These are phyloP conservation scores for Tanacetum coccineum DNA, from an alignment of 129 eudicot genomes.

Conservation along the genomic window DNA sequence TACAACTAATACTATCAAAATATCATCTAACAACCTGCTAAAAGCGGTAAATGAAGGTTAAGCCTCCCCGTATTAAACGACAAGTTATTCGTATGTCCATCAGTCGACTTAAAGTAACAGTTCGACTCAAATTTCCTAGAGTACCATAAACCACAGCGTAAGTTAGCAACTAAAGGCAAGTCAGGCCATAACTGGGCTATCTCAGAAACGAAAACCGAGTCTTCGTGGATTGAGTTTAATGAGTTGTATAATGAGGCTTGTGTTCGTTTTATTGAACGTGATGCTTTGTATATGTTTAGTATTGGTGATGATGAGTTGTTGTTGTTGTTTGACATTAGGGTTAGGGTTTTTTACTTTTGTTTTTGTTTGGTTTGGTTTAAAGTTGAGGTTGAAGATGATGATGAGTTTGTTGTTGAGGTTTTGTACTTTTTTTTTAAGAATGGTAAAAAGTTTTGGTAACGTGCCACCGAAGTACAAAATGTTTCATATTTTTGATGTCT, in stretches of 20 bases:
- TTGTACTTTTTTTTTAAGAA: too few relatives aligned
- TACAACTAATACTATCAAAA: too few relatives aligned
- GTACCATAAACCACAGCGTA: conserved; percentile 96
- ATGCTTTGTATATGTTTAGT: conserved; percentile 72
- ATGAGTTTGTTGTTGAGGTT: too few relatives aligned
- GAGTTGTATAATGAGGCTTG: conserved; percentile 66
- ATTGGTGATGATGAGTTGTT: conserved; percentile 28
- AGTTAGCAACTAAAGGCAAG: conserved; percentile 76
- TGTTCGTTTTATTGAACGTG: conserved; percentile 62
- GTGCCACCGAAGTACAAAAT: too few relatives aligned
- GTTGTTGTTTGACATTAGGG: conserved; percentile 39
- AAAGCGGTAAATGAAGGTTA: neutral
- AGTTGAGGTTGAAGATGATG: neutral
- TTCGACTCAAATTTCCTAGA: conserved; percentile 46
- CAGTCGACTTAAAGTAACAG: conserved; percentile 96
- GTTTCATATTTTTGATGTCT: too few relatives aligned
- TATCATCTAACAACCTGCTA: too few relatives aligned
- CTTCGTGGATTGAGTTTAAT: conserved; percentile 77
- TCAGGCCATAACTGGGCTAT: conserved; percentile 88
- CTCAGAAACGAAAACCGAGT: conserved; percentile 81
- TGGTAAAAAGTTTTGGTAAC: too few relatives aligned
- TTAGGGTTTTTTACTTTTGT: conserved; percentile 2
- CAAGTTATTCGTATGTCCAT: conserved; percentile 80
- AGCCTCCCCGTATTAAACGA: conserved; percentile 90
- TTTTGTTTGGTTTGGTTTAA: neutral